These are phyloP conservation scores for Arthroderma uncinatum DNA, from an alignment of 2,329 filamentous ascomycete species.

Conservation along the genomic window DNA sequence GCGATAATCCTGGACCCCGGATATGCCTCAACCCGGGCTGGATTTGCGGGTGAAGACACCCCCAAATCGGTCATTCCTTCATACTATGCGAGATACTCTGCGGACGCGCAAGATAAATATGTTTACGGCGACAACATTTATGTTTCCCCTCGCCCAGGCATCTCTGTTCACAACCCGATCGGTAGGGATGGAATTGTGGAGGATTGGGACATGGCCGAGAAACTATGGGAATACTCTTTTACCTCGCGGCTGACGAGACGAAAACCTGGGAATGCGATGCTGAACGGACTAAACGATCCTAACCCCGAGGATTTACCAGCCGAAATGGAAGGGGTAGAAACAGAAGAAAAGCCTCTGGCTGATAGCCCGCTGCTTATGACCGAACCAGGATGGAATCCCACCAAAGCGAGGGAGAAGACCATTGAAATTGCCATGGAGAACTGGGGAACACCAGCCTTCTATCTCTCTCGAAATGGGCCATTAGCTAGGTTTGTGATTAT, in stretches of 20 bases:
- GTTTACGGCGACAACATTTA: slow-evolving; percentile 88
- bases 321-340: slow-evolving; percentile 49
- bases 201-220: slow-evolving; percentile 86
- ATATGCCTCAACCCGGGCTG: slow-evolving; percentile 80
- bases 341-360: slow-evolving; percentile 63
- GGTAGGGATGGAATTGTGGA: slow-evolving; percentile 79
- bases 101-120: slow-evolving; percentile 43
- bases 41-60: slow-evolving; percentile 94
- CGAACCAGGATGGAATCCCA: slow-evolving; percentile 82
- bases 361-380: slow-evolving; percentile 90
- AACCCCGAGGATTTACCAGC: slow-evolving; percentile 48
- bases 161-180: slow-evolving; percentile 90
- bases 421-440: slow-evolving; percentile 96
- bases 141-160: slow-evolving; percentile 59
- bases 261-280: slow-evolving; percentile 55
- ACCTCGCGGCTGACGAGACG: slow-evolving; percentile 75
- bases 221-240: slow-evolving; percentile 87
- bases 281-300: slow-evolving; percentile 67
- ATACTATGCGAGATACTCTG: slow-evolving; percentile 61
- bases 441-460: slow-evolving; percentile 92
- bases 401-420: slow-evolving; percentile 81
- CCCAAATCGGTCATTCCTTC: slow-evolving; percentile 89
- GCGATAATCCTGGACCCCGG: slow-evolving; percentile 94
- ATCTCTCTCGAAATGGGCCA: slow-evolving; percentile 78
- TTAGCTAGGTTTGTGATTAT: slow-evolving; percentile 54